phyloP scores from a whole-genome alignment of 371 early-diverging fungal species.

The Mucor irregularis region DNA sequence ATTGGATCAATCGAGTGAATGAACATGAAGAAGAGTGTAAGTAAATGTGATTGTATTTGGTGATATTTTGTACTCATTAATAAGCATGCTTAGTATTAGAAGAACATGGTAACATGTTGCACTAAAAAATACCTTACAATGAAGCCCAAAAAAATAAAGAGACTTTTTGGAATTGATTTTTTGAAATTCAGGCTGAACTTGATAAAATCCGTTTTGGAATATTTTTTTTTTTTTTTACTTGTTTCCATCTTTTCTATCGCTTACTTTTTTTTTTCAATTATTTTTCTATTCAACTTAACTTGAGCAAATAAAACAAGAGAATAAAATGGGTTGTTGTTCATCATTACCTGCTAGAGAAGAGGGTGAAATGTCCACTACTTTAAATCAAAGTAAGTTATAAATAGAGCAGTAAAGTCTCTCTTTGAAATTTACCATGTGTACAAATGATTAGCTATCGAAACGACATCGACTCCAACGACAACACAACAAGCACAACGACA shows the following conservation, averaged over 20 bases:
- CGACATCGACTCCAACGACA: background rate
- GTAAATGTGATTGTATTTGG: no score
- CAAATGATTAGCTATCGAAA: background rate
- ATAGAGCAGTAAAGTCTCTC: background rate
- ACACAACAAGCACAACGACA: constrained; percentile 1
- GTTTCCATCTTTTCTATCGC: background rate
- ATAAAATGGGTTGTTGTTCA: constrained; percentile 19
- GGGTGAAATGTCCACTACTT: background rate
- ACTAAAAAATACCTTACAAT: background rate
- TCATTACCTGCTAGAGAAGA: constrained; percentile 12
- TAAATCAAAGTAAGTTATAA: no score
- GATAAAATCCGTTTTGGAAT: background rate
- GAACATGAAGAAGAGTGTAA: constrained; percentile 10
- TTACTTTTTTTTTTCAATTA: background rate
- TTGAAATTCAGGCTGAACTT: no score
- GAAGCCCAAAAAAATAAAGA: background rate
- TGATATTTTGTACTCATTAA: no score
- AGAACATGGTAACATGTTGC: constrained; percentile 4
- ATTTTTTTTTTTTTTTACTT: background rate
- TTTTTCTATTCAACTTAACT: background rate
- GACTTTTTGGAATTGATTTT: no score
- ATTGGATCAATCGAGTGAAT: background rate
- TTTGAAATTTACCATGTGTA: background rate
- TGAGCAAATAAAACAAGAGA: background rate
- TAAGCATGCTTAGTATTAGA: background rate